Percentiles rank a stretch among this genome's conserved stretches.
Evolutionary conservation across 2,329 filamentous ascomycete species (phyloP).

Genomic region (Ophiostoma montium): DNA sequence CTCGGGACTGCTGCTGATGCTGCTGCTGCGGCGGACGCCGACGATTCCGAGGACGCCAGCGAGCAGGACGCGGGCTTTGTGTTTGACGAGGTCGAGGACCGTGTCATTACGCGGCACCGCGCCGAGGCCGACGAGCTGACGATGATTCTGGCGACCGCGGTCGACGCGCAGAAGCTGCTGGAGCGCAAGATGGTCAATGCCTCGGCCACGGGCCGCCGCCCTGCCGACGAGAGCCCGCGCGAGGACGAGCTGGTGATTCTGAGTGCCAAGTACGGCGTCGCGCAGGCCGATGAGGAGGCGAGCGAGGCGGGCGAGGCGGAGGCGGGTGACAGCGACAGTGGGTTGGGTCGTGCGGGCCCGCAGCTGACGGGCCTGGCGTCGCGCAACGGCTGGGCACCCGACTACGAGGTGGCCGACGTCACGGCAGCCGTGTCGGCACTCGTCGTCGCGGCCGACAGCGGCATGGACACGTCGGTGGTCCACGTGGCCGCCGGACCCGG

Average conservation of each 20-base stretch:
- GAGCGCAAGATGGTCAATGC: conserved; percentile 17
- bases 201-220: not conserved
- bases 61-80: not conserved
- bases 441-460: conserved; percentile 16
- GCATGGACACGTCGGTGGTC: conserved; percentile 14
- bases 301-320: conserved; percentile 5
- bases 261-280: conserved; percentile 33
- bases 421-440: conserved; percentile 33
- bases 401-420: conserved; percentile 33
- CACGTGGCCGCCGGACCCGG: not conserved
- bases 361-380: conserved; percentile 17
- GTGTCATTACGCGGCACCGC: conserved; percentile 21
- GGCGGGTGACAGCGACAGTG: conserved; percentile 11
- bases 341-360: conserved; percentile 3
- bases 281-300: conserved; percentile 8
- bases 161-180: conserved; percentile 24
- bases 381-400: conserved; percentile 14
- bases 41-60: conserved; percentile 9
- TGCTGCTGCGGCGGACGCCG: conserved; percentile 12
- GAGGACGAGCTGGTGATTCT: conserved; percentile 30
- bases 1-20: conserved; percentile 5
- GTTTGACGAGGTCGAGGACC: conserved; percentile 9
- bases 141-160: conserved; percentile 26
- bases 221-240: not conserved
- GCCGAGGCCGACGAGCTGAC: conserved; percentile 32